Base-by-base conservation (phyloP, 306 rosid species). In the Cyclanthera cordifolia region DNA sequence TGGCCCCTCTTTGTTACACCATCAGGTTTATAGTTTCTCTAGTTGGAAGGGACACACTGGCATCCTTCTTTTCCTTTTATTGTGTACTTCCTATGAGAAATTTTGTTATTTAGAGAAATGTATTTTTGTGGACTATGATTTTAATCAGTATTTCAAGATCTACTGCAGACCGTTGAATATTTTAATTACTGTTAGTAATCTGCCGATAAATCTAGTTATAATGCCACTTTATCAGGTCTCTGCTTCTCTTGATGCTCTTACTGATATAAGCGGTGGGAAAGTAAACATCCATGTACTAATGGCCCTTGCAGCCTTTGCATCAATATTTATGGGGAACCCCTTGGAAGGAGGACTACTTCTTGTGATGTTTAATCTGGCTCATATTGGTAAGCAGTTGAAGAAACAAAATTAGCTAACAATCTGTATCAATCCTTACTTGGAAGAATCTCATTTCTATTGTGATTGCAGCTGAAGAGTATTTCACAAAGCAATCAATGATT, bases 231-330 rank as follows among this genome's bases (percentile, higher is more conserved):
- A 12, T 72, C 76, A 93, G 99, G 87, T 93, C 67, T 88, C 99
- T 66, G 94, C 99, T 51, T 85, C 94, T 41, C 91, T 90, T 53
- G 99, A 93, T 78, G 99, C 99, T 50, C 80, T 86, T 53, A 75
- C 84, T 64, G 96, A 93, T 72, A 58, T 93, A 48, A 53, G 89
- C 51, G 82, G 99, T 52, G 99, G 99, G 75, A 87, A 83, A 78
- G 96, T 93, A 64, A 93, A 83, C 79, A 93, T 93, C 79, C 96
- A 93, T 78, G 99, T 93, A 1, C 67, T 90, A 24, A 93, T 88
- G 99, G 99, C 99, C 68, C 83, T 93, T 63, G 96, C 99, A 9
- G 99, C 88, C n/a, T 93, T 90, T 85, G 99, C 96, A 0, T 84
- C 99, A 0, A 74, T 85, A 32, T 86, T 90, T 43, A 88, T 93